Percentiles rank a stretch among this genome's conserved stretches.
phyloP scores from a whole-genome alignment of 139 green algal genomes.

The Raphidocelis subcapitata region DNA sequence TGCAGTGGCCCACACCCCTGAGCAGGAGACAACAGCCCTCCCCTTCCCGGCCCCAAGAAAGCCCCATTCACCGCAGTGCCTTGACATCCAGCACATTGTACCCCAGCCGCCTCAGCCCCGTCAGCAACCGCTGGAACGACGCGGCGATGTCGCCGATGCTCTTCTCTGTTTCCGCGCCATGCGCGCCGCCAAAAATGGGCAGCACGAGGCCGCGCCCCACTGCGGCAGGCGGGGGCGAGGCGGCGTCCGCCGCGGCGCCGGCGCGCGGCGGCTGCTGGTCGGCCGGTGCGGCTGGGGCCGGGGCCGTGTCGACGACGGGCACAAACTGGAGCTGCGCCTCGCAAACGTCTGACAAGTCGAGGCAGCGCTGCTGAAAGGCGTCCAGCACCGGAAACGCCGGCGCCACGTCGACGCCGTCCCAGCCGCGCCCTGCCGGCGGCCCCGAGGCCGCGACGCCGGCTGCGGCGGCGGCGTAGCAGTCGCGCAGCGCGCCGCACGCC shows the following conservation, averaged over 20 bases:
- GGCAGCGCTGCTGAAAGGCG: conserved; percentile 88
- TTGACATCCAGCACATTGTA: conserved; percentile 89
- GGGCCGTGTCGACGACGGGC: conserved; percentile 29
- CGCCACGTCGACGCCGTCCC: conserved; percentile 47
- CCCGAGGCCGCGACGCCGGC: conserved; percentile 37
- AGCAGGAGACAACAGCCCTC: too few species aligned
- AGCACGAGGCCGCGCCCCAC: conserved; percentile 15
- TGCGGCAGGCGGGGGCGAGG: too few species aligned
- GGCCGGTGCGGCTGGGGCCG: too few species aligned
- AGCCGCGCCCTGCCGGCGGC: too few species aligned
- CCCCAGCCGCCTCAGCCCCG: conserved; percentile 43
- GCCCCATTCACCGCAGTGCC: conserved; percentile 46
- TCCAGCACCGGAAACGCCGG: conserved; percentile 88
- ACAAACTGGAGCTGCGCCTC: conserved; percentile 88
- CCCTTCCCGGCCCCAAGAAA: too few species aligned
- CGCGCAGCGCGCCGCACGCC: conserved; percentile 18
- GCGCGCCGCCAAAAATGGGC: conserved; percentile 78
- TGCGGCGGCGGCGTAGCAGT: conserved; percentile 64
- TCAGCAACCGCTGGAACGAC: conserved; percentile 66
- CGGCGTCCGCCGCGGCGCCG: too few species aligned
- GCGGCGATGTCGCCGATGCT: conserved; percentile 78
- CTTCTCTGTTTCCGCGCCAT: conserved; percentile 75
- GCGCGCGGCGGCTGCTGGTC: too few species aligned
- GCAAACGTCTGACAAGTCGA: conserved; percentile 87
- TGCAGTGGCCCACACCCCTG: too few species aligned